Evolutionary conservation across 2,329 filamentous ascomycete species (phyloP).

Genomic region (Fusarium sp.): DNA sequence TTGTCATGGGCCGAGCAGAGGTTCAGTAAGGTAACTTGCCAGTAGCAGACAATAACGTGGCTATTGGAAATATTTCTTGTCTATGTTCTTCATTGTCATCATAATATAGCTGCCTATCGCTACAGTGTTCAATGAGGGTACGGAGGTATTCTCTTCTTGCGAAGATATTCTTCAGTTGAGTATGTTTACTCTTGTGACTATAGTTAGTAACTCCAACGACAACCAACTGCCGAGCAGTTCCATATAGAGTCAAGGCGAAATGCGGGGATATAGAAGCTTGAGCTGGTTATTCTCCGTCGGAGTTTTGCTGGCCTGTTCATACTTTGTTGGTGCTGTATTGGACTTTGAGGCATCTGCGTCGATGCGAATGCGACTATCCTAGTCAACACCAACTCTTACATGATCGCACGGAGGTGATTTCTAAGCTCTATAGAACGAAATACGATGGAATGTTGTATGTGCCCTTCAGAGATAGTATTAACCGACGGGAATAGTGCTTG

Average conservation of each 20-base stretch:
- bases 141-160: too few relatives aligned
- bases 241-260: not conserved
- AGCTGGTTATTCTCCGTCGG: not conserved
- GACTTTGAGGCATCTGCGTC: not conserved
- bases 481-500: not conserved
- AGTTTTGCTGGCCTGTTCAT: not conserved
- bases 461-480: not conserved
- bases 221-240: not conserved
- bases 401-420: not conserved
- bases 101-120: too few relatives aligned
- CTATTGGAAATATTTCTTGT: too few relatives aligned
- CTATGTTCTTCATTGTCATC: too few relatives aligned
- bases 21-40: not conserved
- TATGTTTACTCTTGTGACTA: not conserved
- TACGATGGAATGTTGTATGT: not conserved
- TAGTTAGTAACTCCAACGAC: not conserved
- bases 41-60: not conserved
- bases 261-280: not conserved
- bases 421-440: not conserved
- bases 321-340: too few relatives aligned
- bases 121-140: too few relatives aligned
- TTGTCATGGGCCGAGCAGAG: fast-evolving
- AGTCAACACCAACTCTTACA: not conserved
- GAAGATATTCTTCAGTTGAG: not conserved
- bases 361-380: not conserved